Percentiles rank a stretch among this genome's conserved stretches.
These are phyloP conservation scores for Magnusiomyces suaveolens DNA, from an alignment of 1,139 yeast species.

Conservation along the genomic window DNA sequence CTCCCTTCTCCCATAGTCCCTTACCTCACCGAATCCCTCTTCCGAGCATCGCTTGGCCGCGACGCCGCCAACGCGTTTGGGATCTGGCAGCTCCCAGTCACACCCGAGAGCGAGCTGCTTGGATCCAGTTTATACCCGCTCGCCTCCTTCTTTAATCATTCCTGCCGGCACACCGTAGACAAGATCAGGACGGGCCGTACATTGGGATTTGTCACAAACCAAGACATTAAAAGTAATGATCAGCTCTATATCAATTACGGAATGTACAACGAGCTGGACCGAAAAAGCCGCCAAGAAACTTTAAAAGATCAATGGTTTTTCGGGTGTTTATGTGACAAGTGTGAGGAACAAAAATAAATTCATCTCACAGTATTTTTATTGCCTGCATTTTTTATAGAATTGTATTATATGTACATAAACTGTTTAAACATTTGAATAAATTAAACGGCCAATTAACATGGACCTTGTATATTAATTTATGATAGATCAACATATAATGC, in stretches of 20 bases:
- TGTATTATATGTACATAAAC: too few relatives aligned
- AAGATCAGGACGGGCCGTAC: constrained; percentile 32
- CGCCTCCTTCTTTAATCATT: constrained; percentile 64
- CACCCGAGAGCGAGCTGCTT: constrained; percentile 48
- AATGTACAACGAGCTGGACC: constrained; percentile 39
- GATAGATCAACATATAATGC: too few relatives aligned
- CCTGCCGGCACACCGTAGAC: constrained; percentile 43
- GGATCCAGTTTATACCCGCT: constrained; percentile 61
- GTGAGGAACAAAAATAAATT: constrained; percentile 24
- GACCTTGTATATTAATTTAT: too few relatives aligned
- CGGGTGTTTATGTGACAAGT: constrained; percentile 45
- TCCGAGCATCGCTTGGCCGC: constrained; percentile 48
- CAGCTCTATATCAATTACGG: constrained; percentile 60
- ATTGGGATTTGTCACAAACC: constrained; percentile 33
- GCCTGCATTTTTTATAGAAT: too few relatives aligned
- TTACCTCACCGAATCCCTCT: constrained; percentile 34
- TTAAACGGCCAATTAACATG: too few relatives aligned
- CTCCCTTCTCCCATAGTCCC: constrained; percentile 36
- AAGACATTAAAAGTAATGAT: constrained; percentile 35
- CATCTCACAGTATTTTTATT: not conserved
- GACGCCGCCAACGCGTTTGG: constrained; percentile 72
- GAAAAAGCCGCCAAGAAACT: constrained; percentile 37
- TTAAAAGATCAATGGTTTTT: constrained; percentile 54
- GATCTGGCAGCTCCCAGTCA: constrained; percentile 46
- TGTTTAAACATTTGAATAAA: too few relatives aligned